These are phyloP conservation scores for Lophium mytilinum DNA, from an alignment of 495 filamentous ascomycete genomes.

Conservation along the genomic window DNA sequence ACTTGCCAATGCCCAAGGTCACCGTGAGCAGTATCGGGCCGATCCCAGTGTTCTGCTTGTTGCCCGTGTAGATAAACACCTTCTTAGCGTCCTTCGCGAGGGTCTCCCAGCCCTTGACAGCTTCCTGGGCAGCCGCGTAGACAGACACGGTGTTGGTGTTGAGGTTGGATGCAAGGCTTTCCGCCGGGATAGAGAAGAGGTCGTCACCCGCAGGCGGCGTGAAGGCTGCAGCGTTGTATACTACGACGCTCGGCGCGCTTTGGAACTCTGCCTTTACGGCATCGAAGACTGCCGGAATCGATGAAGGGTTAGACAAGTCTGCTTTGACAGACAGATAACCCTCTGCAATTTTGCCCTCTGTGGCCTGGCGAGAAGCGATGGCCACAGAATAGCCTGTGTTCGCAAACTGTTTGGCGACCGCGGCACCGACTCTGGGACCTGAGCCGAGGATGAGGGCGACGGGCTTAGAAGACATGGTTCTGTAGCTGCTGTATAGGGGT, in stretches of 20 bases:
- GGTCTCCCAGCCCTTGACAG: conserved; percentile 34
- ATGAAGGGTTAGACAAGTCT: conserved; percentile 36
- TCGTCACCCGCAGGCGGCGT: conserved; percentile 30
- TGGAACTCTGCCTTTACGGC: conserved; percentile 22
- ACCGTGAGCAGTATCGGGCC: conserved; percentile 27
- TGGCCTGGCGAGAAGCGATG: conserved; percentile 32
- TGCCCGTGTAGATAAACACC: conserved; percentile 43
- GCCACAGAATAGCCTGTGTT: too few species aligned
- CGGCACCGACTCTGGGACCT: too few species aligned
- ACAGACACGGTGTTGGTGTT: conserved; percentile 36
- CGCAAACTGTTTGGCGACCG: too few species aligned
- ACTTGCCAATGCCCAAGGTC: conserved; percentile 35
- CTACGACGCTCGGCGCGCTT: conserved; percentile 29
- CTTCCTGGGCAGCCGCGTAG: conserved; percentile 38
- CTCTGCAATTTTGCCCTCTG: conserved; percentile 15
- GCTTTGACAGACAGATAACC: conserved; percentile 32
- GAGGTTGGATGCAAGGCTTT: conserved; percentile 30
- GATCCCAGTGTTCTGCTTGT: conserved; percentile 29
- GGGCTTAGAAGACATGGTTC: too few species aligned
- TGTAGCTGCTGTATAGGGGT: too few species aligned
- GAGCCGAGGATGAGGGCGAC: too few species aligned
- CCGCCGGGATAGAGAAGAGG: conserved; percentile 31
- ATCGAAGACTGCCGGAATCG: conserved; percentile 35
- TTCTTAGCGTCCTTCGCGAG: conserved; percentile 34
- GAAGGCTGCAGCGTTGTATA: conserved; percentile 32